phyloP scores from a whole-genome alignment of 352 stramenopile species.

The Lagenidium sp. region DNA sequence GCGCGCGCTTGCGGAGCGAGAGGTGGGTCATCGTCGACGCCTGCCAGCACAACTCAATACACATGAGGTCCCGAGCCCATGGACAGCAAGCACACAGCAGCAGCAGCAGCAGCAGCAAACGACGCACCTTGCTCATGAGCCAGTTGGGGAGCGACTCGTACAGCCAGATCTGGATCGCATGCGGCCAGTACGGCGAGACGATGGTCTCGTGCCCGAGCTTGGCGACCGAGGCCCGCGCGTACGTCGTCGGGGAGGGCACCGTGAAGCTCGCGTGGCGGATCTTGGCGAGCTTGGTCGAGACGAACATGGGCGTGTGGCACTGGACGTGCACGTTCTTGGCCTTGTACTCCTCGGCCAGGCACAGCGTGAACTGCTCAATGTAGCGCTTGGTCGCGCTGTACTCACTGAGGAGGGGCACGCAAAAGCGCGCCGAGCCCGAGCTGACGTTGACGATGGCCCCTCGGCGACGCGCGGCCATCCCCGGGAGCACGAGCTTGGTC shows the following conservation, averaged over 20 bases:
- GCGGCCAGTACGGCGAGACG: slow-evolving; percentile 93
- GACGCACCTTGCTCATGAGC: slow-evolving; percentile 71
- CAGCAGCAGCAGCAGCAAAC: slow-evolving; percentile 19
- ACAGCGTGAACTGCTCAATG: slow-evolving; percentile 96
- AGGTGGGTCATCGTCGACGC: slow-evolving; percentile 67
- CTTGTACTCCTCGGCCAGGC: slow-evolving; percentile 93
- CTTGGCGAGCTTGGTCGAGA: slow-evolving; percentile 99
- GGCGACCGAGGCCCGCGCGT: slow-evolving; percentile 87
- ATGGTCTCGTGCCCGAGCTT: slow-evolving; percentile 92
- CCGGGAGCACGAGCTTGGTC: slow-evolving; percentile 84
- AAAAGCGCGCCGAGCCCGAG: slow-evolving; percentile 92
- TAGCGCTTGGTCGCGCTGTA: slow-evolving; percentile 98
- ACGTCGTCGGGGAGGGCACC: slow-evolving; percentile 88
- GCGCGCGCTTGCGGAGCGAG: slow-evolving; percentile 71
- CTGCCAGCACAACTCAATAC: slow-evolving; percentile 16
- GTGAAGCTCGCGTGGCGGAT: slow-evolving; percentile 93
- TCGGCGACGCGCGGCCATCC: slow-evolving; percentile 93
- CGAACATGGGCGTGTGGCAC: slow-evolving; percentile 98
- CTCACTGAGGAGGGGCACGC: slow-evolving; percentile 93
- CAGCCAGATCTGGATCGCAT: slow-evolving; percentile 94
- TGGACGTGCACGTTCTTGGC: slow-evolving; percentile 92
- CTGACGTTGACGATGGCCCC: slow-evolving; percentile 97
- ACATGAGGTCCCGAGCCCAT: not conserved
- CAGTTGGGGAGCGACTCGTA: slow-evolving; percentile 85
- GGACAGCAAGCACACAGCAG: slow-evolving; percentile 32